These are phyloP conservation scores for Carpinus viminea DNA, from an alignment of 306 rosid species.

Conservation along the genomic window DNA sequence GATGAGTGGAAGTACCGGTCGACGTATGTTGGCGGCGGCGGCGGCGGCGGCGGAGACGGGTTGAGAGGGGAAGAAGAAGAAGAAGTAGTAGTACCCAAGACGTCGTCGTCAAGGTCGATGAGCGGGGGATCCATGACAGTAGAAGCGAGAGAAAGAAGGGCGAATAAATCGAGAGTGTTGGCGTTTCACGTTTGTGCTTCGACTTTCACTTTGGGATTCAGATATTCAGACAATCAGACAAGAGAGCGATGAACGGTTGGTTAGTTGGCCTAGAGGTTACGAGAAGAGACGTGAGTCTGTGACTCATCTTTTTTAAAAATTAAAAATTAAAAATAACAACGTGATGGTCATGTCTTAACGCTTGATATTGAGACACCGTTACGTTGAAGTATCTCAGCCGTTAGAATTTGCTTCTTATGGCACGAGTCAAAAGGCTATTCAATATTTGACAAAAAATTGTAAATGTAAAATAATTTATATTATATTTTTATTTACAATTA, in stretches of 20 bases:
- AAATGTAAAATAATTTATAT: too few species aligned
- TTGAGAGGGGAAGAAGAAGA: background rate
- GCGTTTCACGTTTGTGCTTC: background rate
- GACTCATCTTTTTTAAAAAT: background rate
- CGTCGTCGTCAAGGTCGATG: background rate
- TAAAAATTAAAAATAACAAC: too few species aligned
- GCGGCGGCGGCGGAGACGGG: background rate
- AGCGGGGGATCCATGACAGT: background rate
- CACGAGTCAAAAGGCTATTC: too few species aligned
- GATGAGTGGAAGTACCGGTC: conserved; percentile 24
- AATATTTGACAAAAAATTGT: too few species aligned
- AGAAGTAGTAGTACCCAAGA: background rate
- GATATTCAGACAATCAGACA: background rate
- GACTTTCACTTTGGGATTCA: background rate
- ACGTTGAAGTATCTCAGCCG: too few species aligned
- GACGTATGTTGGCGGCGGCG: background rate
- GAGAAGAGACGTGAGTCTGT: background rate
- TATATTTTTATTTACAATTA: too few species aligned
- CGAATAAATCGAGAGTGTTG: background rate
- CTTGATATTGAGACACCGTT: too few species aligned
- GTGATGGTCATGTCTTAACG: background rate
- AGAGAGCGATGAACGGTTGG: background rate
- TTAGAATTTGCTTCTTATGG: too few species aligned
- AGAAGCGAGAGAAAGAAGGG: background rate
- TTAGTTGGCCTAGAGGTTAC: background rate